Evolutionary conservation across 805 yeast genomes (phyloP), one percentile per base, ranked within the genome.

Genomic region (Starmerella cellae): DNA sequence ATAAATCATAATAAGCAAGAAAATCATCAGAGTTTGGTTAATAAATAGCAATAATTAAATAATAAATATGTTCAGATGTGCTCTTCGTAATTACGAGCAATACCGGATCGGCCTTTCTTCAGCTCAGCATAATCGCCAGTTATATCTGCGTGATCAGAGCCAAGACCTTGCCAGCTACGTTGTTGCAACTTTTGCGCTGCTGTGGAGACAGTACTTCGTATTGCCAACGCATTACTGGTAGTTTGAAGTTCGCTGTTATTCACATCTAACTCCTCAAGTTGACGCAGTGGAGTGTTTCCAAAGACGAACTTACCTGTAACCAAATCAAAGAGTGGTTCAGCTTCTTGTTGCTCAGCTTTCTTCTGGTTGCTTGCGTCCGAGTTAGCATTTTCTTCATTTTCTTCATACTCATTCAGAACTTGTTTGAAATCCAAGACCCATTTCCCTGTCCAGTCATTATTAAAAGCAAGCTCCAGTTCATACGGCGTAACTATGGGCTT

Each of bases 401-500:
- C 35, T 3, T 19, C 41, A 11, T 11, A 17, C 5, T 41, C 41
- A 2, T 10, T 3, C 49, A 77, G 56, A 3, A 78, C 64, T 3
- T 74, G 69, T 31, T 72, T 73, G 60, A 87, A 85, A 52, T 82
- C 91, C 1, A 84, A 75, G 10, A 82, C 72, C 97, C 98, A 91
- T 51, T 80, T 71, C 1, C 97, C 97, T 0, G 93, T 78, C 98
- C 98, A 91, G 1, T 75, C 84, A 20, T 73, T 75, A 47, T 73
- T 72, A 44, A 91, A 67, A 0, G 97, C 94, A 59, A 88, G 62
- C 37, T 78, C 72, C 32, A 91, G 64, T 59, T 91, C 98, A 60
- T 82, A 88, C 0, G 97, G 97, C 0, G 98, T 91, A 17, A 91
- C 75, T 10, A 91, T 81, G 1, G 97, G 97, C 59, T 79, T 84